Percentiles rank a stretch among this genome's conserved stretches.
phyloP scores from a whole-genome alignment of 192 early-diverging fungal species.

The Endogone sp. region DNA sequence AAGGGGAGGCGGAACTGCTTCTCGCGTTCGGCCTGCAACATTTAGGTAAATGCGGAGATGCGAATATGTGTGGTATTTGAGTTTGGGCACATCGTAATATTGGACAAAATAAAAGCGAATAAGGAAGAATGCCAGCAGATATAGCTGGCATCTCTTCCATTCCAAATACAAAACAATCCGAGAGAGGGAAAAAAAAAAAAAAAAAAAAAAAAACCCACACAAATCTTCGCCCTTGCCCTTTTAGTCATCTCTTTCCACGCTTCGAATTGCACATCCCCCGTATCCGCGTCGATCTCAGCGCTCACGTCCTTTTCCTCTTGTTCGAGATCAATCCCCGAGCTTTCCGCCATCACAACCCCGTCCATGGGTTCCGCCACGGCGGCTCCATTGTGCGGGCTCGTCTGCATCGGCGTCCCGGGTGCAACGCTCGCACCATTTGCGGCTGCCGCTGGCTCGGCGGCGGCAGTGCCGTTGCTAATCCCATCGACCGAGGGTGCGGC shows the following conservation, averaged over 20 bases:
- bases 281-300: conserved; percentile 51
- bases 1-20: conserved; percentile 47
- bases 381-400: conserved; percentile 7
- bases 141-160: too few species aligned
- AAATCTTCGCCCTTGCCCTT: conserved; percentile 41
- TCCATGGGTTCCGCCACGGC: conserved; percentile 19
- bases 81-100: too few species aligned
- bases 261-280: conserved; percentile 47
- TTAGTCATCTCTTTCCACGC: conserved; percentile 54
- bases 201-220: conserved; percentile 18
- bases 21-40: conserved; percentile 22
- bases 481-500: conserved; percentile 12
- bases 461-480: not conserved
- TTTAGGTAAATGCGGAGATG: not conserved
- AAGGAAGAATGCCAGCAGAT: too few species aligned
- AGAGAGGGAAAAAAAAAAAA: too few species aligned
- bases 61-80: conserved; percentile 1
- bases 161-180: too few species aligned
- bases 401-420: not conserved
- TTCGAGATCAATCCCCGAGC: conserved; percentile 29
- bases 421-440: not conserved
- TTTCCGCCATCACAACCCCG: conserved; percentile 14
- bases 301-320: conserved; percentile 32
- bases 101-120: too few species aligned
- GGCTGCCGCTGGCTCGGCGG: too few species aligned